These are phyloP conservation scores for Ceratocystis alfenasii DNA, from an alignment of 2,329 filamentous ascomycete species.

Conservation along the genomic window DNA sequence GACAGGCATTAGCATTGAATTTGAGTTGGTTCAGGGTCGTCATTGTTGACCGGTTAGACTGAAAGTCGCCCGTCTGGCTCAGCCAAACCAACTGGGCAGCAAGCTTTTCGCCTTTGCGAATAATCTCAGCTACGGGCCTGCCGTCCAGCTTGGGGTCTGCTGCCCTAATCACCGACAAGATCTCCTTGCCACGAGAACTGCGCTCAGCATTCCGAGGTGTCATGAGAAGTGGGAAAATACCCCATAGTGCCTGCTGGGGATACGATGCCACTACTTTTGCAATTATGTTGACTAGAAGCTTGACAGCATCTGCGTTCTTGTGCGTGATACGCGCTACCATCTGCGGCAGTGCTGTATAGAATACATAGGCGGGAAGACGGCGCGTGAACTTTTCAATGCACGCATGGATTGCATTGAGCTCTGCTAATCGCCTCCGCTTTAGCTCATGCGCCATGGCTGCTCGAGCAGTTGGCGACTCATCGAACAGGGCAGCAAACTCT, in stretches of 20 bases:
- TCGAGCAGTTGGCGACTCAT: constrained; percentile 42
- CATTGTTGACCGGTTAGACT: constrained; percentile 49
- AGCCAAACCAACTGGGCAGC: constrained; percentile 69
- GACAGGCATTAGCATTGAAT: constrained; percentile 66
- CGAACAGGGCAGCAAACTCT: constrained; percentile 68
- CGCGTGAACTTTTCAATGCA: constrained; percentile 70
- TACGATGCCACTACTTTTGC: constrained; percentile 75
- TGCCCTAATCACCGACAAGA: constrained; percentile 39
- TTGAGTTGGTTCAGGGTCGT: constrained; percentile 66
- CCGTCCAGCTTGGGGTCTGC: constrained; percentile 14
- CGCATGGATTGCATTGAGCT: constrained; percentile 56
- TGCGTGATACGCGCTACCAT: constrained; percentile 94
- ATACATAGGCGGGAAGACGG: constrained; percentile 61
- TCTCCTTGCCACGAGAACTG: constrained; percentile 27
- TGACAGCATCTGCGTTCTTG: constrained; percentile 64
- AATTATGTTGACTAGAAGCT: constrained; percentile 66
- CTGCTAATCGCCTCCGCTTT: constrained; percentile 46
- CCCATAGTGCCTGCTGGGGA: constrained; percentile 87
- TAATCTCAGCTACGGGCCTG: constrained; percentile 42
- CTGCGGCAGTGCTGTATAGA: constrained; percentile 76
- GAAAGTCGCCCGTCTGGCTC: constrained; percentile 66
- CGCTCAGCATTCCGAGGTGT: constrained; percentile 47
- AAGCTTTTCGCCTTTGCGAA: constrained; percentile 68
- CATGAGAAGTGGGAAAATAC: constrained; percentile 74
- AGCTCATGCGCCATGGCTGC: constrained; percentile 40